Percentiles rank a stretch among this genome's conserved stretches.
phyloP scores from a whole-genome alignment of 257 asterid species.

The Solanum arcanum region DNA sequence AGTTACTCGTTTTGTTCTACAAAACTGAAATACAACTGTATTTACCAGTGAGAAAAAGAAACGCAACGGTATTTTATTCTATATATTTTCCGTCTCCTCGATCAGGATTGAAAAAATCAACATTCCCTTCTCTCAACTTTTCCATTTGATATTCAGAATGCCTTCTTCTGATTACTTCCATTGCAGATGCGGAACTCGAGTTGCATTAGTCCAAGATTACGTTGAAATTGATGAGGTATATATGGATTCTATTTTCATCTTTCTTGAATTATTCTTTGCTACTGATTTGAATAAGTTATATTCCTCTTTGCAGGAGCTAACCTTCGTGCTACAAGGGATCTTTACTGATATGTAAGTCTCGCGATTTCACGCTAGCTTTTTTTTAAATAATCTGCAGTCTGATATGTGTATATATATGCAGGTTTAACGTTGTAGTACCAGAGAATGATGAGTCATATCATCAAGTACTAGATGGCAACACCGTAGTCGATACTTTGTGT shows the following conservation, averaged over 20 bases:
- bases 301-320: background rate
- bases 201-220: background rate
- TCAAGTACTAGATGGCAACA: background rate
- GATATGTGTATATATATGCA: background rate
- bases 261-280: background rate
- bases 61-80: background rate
- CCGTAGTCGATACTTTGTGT: background rate
- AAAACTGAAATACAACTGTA: background rate
- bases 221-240: background rate
- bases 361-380: background rate
- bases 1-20: background rate
- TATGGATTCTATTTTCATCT: background rate
- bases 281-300: background rate
- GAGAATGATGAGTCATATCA: background rate
- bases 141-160: background rate
- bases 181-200: background rate
- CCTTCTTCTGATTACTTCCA: background rate
- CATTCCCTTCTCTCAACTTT: background rate
- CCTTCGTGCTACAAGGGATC: background rate
- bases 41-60: background rate
- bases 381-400: background rate
- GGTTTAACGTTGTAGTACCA: background rate
- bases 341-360: background rate
- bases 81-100: background rate
- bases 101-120: background rate